phyloP scores from a whole-genome alignment of 2,329 filamentous ascomycete species.

The Xylariaceae sp. region DNA sequence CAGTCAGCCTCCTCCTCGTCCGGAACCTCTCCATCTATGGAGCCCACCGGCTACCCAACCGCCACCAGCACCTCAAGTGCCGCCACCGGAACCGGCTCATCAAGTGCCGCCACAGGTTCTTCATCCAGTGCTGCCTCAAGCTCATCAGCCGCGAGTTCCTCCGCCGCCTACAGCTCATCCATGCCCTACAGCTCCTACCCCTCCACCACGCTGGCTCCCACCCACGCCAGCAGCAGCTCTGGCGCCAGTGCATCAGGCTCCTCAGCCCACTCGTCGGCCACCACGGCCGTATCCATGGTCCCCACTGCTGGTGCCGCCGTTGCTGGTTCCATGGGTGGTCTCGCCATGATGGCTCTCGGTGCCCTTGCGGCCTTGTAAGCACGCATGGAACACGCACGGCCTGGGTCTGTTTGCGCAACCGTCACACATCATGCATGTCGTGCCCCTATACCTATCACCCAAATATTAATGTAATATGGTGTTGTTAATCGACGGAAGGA shows the following conservation, averaged over 20 bases:
- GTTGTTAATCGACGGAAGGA: not conserved
- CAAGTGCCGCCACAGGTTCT: not conserved
- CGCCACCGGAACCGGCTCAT: not conserved
- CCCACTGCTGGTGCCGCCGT: slow-evolving; percentile 17
- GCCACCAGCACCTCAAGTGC: not conserved
- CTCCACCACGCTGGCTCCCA: not conserved
- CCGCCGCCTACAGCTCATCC: slow-evolving; percentile 2
- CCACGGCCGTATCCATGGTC: slow-evolving; percentile 3
- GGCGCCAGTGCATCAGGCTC: slow-evolving; percentile 7
- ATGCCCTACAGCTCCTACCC: not conserved
- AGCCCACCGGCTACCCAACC: not conserved
- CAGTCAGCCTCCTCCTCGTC: not conserved
- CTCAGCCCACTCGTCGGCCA: not conserved
- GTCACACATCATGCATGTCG: not conserved
- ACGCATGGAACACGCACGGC: not conserved
- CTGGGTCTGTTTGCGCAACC: not conserved
- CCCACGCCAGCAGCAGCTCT: slow-evolving; percentile 1
- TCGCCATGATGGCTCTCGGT: slow-evolving; percentile 21
- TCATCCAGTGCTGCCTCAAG: too few species aligned
- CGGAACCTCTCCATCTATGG: not conserved
- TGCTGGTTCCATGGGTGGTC: slow-evolving; percentile 13
- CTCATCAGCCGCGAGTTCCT: not conserved
- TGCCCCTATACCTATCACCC: not conserved
- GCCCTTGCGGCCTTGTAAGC: slow-evolving; percentile 15
- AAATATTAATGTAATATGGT: slow-evolving; percentile 9